Percentiles rank a stretch among this genome's conserved stretches.
Conservation (phyloP, 345 rosid genomes). For the Populus deltoides region DNA sequence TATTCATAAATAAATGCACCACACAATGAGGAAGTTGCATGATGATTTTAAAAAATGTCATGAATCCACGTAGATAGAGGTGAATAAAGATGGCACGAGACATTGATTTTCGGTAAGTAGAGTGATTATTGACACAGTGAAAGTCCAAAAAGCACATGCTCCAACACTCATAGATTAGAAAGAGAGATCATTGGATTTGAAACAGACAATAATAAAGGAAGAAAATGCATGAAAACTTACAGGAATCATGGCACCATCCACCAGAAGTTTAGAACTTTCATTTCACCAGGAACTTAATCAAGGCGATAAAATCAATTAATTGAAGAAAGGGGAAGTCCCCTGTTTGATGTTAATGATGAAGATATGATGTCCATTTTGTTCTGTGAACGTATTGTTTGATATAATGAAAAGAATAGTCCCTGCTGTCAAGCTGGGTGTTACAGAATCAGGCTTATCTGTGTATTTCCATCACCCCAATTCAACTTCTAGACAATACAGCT, state of each 20-base stretch:
- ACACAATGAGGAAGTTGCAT: neutral
- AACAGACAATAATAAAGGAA: neutral
- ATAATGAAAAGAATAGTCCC: neutral
- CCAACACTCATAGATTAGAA: neutral
- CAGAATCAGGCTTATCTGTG: neutral
- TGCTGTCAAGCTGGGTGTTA: conserved; percentile 1
- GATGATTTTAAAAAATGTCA: neutral
- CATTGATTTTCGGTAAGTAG: neutral
- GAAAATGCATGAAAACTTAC: conserved; percentile 4
- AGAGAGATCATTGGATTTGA: neutral
- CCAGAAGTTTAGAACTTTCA: neutral
- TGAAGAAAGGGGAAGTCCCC: neutral
- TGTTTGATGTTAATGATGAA: neutral
- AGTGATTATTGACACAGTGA: neutral
- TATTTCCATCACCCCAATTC: conserved; percentile 8
- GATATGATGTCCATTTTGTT: neutral
- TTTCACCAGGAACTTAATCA: neutral
- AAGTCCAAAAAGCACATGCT: neutral
- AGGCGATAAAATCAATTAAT: neutral
- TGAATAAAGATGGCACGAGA: neutral
- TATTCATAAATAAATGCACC: neutral
- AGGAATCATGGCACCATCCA: neutral
- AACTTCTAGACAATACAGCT: conserved; percentile 35
- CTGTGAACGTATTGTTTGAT: conserved; percentile 1
- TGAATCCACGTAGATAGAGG: neutral